phyloP scores from a whole-genome alignment of 179 eudicot species.

The Patellifolia procumbens region DNA sequence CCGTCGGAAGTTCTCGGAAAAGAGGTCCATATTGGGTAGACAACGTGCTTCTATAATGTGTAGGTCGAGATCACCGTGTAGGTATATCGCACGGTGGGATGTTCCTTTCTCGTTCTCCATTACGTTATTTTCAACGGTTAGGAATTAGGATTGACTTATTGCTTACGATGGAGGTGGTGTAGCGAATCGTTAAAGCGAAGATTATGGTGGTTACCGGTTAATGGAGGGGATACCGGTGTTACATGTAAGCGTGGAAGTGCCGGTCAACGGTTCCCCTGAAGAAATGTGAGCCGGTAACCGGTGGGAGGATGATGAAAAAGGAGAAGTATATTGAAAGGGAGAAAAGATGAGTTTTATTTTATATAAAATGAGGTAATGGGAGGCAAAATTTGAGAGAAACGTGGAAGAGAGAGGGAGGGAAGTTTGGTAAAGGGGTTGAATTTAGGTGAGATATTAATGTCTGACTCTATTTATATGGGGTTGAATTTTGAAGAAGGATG shows the following conservation, averaged over 20 bases:
- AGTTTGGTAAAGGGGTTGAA: background rate
- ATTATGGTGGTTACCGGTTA: background rate
- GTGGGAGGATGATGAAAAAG: background rate
- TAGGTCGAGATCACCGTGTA: conserved; percentile 81
- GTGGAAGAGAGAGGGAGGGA: background rate
- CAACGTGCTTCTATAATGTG: conserved; percentile 63
- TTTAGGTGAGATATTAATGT: background rate
- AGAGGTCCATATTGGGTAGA: conserved; percentile 85
- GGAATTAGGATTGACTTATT: background rate
- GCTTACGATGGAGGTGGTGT: background rate
- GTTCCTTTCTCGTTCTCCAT: background rate
- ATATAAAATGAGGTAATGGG: background rate
- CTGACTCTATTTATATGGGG: background rate
- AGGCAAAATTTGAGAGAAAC: conserved; percentile 3
- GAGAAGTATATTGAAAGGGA: background rate
- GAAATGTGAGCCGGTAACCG: conserved; percentile 25
- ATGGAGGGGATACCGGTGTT: background rate
- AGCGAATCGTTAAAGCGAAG: background rate
- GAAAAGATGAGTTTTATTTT: background rate
- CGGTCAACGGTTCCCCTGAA: conserved; percentile 8
- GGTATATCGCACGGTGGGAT: conserved; percentile 22
- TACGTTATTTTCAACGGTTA: background rate
- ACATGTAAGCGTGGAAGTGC: background rate
- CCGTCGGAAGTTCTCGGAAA: conserved; percentile 62
- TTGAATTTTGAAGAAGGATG: background rate